These are phyloP conservation scores for Cladosporium austrohemisphaericum DNA, from an alignment of 2,329 filamentous ascomycete genomes.

Conservation along the genomic window DNA sequence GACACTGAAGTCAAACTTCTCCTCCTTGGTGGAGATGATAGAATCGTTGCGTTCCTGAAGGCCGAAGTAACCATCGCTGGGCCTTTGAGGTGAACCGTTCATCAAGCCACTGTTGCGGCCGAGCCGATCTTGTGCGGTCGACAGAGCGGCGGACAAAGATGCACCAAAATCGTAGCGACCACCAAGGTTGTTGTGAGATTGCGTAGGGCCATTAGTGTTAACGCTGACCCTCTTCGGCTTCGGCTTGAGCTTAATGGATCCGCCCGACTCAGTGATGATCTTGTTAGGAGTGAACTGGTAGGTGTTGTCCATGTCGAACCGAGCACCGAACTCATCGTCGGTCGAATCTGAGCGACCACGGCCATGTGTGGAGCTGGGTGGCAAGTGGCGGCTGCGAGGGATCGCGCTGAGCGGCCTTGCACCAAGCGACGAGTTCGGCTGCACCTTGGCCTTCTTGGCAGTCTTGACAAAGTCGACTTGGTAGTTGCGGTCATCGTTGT, in stretches of 20 bases:
- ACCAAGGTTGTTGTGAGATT: constrained; percentile 58
- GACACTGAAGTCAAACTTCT: constrained; percentile 42
- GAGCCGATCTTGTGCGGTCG: constrained; percentile 63
- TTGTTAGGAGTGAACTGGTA: constrained; percentile 42
- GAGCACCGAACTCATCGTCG: constrained; percentile 67
- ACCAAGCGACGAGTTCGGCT: constrained; percentile 41
- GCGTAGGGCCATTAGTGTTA: constrained; percentile 46
- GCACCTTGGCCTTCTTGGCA: constrained; percentile 19
- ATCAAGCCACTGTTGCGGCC: constrained; percentile 53
- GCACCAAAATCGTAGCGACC: constrained; percentile 94
- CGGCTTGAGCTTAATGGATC: constrained; percentile 65
- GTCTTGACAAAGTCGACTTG: constrained; percentile 72
- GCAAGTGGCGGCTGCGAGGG: constrained; percentile 48
- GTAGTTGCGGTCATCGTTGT: constrained; percentile 82
- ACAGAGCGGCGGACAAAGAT: constrained; percentile 80
- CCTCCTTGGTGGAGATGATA: constrained; percentile 23
- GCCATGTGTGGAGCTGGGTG: constrained; percentile 40
- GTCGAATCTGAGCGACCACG: constrained; percentile 49
- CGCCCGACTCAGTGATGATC: constrained; percentile 56
- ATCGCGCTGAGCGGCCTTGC: constrained; percentile 50
- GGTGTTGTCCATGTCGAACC: constrained; percentile 43
- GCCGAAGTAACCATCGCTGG: constrained; percentile 39
- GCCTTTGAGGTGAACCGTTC: constrained; percentile 33
- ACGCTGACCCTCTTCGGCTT: constrained; percentile 60
- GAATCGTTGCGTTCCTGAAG: constrained; percentile 32